Evolutionary conservation across 768 basidiomycete species (phyloP), one percentile per base, ranked within the genome.

Genomic region (Suillus spraguei): DNA sequence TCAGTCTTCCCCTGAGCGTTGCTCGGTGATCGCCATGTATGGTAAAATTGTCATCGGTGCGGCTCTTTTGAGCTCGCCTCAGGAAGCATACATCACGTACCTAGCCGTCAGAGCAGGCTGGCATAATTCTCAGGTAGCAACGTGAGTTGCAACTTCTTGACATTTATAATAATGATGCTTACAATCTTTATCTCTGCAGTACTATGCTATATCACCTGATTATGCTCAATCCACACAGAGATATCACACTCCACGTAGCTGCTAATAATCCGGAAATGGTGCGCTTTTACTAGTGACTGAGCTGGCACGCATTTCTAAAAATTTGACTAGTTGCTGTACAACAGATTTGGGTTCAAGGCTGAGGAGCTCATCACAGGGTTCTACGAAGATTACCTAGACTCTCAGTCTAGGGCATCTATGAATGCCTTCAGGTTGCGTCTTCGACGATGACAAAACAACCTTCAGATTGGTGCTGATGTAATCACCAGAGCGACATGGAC

Each of bases 301-400:
- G 64, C 67, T 39, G 60, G 6, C 17, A 20, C 10, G 20, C 14
- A 65, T 22, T 55, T 20, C 46, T 33, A 62, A 41, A 41, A 44
- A n/a, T 3, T 28, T 39, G 2, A 64, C 10, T 9, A 92, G 91
- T 76, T 93, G 5, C 74, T 94, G 20, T 94, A 94, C 76, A 94
- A 94, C 66, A 87, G 86, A 58, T 93, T 94, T 68, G 92, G 92
- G 33, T 93, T 94, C 81, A 94, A 94, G 67, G 89, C 90, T 0
- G 92, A 94, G 75, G 91, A 90, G 70, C 93, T 93, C 64, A 82
- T 94, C 24, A 86, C 85, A 24, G 90, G 89, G 22, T 94, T 94
- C 69, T 94, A 94, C 67, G 88, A 91, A 50, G 82, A 88, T 50
- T 93, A 93, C 71, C 79, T 93, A n/a, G 85, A 88, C 68, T 75